These are phyloP conservation scores for Phaseolus coccineus DNA, from an alignment of 331 rosid genomes.

Conservation along the genomic window DNA sequence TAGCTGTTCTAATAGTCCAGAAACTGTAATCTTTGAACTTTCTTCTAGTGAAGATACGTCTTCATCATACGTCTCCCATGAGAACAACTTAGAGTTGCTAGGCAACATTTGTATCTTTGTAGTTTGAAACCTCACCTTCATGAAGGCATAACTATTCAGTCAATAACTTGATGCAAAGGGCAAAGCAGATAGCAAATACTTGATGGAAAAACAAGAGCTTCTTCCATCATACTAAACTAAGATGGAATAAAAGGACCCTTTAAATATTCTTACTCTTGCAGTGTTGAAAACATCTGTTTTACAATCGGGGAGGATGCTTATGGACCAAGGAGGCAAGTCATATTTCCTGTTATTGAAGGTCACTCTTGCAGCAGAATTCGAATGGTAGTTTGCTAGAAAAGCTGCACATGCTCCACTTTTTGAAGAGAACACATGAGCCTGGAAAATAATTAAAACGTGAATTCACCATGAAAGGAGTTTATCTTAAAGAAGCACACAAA, in stretches of 20 bases:
- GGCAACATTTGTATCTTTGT: conserved; percentile 75
- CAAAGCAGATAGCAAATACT: conserved; percentile 28
- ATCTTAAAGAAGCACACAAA: neutral
- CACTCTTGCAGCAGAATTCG: conserved; percentile 66
- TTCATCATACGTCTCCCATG: conserved; percentile 86
- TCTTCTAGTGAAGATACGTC: conserved; percentile 73
- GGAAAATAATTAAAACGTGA: conserved; percentile 39
- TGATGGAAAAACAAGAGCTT: neutral
- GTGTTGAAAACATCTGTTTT: conserved; percentile 80
- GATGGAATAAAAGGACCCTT: conserved; percentile 2
- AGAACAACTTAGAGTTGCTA: conserved; percentile 57
- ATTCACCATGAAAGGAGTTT: conserved; percentile 23
- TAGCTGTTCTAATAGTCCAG: conserved; percentile 87
- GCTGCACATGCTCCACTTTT: conserved; percentile 76
- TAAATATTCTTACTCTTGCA: conserved; percentile 67
- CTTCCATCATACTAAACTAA: conserved; percentile 24
- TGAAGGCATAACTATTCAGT: conserved; percentile 42
- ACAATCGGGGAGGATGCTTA: conserved; percentile 97
- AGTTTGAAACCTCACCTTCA: conserved; percentile 79
- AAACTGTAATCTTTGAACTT: conserved; percentile 56
- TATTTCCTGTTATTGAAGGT: conserved; percentile 72
- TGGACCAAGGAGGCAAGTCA: conserved; percentile 93
- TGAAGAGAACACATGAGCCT: conserved; percentile 85
- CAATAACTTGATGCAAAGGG: conserved; percentile 31
- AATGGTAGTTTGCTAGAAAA: conserved; percentile 77